Base-by-base conservation (phyloP, 768 basidiomycete genomes). In the Rhizopogon salebrosus region DNA sequence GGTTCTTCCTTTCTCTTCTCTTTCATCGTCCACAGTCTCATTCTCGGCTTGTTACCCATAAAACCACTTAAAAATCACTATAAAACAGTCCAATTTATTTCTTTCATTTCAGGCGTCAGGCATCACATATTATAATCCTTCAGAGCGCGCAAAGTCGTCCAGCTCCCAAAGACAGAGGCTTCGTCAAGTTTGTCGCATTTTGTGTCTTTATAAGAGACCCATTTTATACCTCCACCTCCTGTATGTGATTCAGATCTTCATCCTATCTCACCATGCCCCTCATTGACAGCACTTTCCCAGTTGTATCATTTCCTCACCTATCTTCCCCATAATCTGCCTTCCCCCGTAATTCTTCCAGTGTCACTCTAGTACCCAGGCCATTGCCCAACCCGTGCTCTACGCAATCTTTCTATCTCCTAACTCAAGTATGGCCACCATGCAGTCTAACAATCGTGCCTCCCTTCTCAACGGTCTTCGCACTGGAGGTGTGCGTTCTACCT, bases 381-480 rank as follows among this genome's bases (percentile, higher is more conserved):
- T 46, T 20, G 31, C 20, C 31, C 29, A 46, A 34, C 45, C 23
- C 54, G 35, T 41, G 31, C 54, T 53, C 56, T 51, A 54, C 52
- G 49, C 58, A 55, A 41, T 49, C 20, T 41, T 34, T 54, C 49
- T 57, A 48, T 58, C 41, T 56, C 53, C 45, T 50, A 23, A 53
- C 52, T 57, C 41, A 57, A 56, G 14, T 14, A 79, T 80, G 77
- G 69, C 78, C 49, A 68, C 77, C 43, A 59, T 74, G 53, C 67
- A 62, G 48, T 64, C 78, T 61, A 84, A 77, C 68, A 72, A 75
- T 57, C 88, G 91, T 62, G 89, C 92, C 48, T 88, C 89, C 56
- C 89, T 93, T 64, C 89, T 93, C 69, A 78, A 86, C 55, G 89
- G 88, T 61, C 89, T 93, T 64, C 87, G 91, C 67, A 93, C 91